Percentiles rank a stretch among this genome's conserved stretches.
phyloP scores from a whole-genome alignment of 2,329 filamentous ascomycete species.

The Scedosporium boydii region DNA sequence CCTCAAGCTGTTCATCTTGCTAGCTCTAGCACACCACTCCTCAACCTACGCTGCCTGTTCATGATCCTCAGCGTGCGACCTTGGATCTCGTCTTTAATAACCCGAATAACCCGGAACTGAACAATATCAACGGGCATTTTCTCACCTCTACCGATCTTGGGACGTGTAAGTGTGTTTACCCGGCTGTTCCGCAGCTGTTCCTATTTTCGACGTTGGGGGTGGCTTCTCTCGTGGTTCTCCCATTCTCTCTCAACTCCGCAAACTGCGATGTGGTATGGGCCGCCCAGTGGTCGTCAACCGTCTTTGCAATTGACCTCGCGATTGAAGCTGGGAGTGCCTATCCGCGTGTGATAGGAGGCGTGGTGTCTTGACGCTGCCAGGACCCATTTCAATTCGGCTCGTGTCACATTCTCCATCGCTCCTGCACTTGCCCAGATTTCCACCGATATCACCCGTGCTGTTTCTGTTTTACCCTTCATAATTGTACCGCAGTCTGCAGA shows the following conservation, averaged over 20 bases:
- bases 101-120: background rate
- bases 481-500: background rate
- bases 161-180: background rate
- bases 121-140: background rate
- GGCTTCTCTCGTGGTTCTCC: background rate
- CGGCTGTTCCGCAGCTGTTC: background rate
- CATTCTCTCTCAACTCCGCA: background rate
- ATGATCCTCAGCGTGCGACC: background rate
- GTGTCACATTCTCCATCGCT: background rate
- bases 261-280: background rate
- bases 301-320: background rate
- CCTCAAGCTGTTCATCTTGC: too few species aligned
- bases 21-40: background rate
- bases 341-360: background rate
- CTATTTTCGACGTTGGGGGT: background rate
- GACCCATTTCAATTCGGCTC: background rate
- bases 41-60: background rate
- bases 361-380: background rate
- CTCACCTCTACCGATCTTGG: background rate
- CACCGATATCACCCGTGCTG: background rate
- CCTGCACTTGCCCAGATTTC: background rate
- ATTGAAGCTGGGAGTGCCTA: background rate
- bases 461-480: background rate
- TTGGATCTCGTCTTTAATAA: background rate
- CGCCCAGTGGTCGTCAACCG: background rate